phyloP scores from a whole-genome alignment of 148 eudicot genomes.

The Arbutus unedo region DNA sequence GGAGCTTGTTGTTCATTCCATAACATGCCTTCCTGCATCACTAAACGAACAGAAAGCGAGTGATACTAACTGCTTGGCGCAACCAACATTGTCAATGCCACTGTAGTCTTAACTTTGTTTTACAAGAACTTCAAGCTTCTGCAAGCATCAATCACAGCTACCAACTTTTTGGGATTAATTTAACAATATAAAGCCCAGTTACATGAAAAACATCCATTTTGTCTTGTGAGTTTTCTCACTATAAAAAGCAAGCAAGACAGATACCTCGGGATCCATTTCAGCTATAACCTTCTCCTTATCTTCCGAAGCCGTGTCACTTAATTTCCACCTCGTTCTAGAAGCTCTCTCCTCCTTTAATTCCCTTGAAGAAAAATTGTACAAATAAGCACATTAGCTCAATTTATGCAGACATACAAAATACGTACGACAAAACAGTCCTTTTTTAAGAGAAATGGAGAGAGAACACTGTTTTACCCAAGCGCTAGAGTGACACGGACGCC shows the following conservation, averaged over 20 bases:
- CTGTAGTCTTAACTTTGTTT: background rate
- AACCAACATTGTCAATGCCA: background rate
- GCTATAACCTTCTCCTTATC: conserved; percentile 45
- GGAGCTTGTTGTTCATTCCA: background rate
- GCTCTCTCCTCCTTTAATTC: conserved; percentile 31
- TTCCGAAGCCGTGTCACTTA: conserved; percentile 39
- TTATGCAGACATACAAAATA: background rate
- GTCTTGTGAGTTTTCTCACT: background rate
- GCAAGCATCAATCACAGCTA: background rate
- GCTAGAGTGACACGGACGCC: conserved; percentile 53
- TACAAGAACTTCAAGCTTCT: background rate
- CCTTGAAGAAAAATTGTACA: conserved; percentile 33
- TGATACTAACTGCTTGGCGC: background rate
- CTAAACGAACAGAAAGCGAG: background rate
- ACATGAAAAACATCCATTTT: background rate
- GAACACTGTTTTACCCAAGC: conserved; percentile 36
- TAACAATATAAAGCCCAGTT: background rate
- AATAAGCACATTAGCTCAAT: background rate
- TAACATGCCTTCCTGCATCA: no score
- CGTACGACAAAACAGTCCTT: background rate
- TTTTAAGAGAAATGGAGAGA: background rate
- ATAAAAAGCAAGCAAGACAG: background rate
- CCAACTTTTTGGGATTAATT: background rate
- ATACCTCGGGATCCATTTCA: conserved; percentile 78
- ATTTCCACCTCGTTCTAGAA: conserved; percentile 21